Evolutionary conservation across 2,329 filamentous ascomycete genomes (phyloP).

Genomic region (Beauveria varroae): DNA sequence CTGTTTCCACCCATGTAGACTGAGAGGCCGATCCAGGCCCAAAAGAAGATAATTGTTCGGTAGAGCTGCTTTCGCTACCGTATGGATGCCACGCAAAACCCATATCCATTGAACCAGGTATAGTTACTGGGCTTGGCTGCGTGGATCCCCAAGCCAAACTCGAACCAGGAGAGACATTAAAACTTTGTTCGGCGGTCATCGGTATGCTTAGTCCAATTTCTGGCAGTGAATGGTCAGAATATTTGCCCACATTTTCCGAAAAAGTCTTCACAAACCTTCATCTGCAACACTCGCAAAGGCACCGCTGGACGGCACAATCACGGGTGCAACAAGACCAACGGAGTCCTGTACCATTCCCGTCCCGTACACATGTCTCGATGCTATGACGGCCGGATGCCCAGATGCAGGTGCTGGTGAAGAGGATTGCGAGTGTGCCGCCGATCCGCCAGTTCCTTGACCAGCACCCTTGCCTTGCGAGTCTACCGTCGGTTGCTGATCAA

Average conservation of each 20-base stretch:
- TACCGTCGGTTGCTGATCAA: conserved; percentile 59
- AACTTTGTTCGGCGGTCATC: background rate
- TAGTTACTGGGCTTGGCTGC: background rate
- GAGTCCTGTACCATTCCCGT: background rate
- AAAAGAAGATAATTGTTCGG: background rate
- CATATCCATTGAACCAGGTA: conserved; percentile 4
- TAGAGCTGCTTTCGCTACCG: background rate
- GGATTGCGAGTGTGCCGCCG: conserved; percentile 34
- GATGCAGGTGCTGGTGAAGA: conserved; percentile 36
- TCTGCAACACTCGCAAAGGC: background rate
- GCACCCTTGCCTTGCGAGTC: conserved; percentile 33
- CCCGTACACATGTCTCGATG: background rate
- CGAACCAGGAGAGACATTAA: background rate
- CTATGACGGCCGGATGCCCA: conserved; percentile 29
- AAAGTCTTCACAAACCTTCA: background rate
- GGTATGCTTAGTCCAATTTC: background rate
- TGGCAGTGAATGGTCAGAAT: background rate
- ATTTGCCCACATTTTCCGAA: background rate
- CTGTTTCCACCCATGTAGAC: background rate
- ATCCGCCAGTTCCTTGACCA: conserved; percentile 27
- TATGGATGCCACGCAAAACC: background rate
- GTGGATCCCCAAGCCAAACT: background rate
- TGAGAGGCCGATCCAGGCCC: background rate
- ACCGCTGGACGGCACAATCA: background rate
- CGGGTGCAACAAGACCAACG: background rate